These are phyloP conservation scores for thale cress (Arabidopsis thaliana) DNA, from an alignment of 345 rosid species.

Conservation along the genomic window TAIR10.1 NC_003070.9:5034501-5035000, in stretches of 20 bases:
- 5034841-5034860: slow-evolving; percentile 65
- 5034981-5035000: slow-evolving; percentile 67
- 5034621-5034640: not conserved
- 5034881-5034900: slow-evolving; percentile 92
- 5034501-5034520: not conserved
- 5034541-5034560: slow-evolving; percentile 52
- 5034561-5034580: slow-evolving; percentile 89
- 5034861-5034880: slow-evolving; percentile 87
- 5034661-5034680: not conserved
- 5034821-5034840: not conserved
- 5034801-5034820: slow-evolving; percentile 42
- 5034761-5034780: slow-evolving; percentile 53
- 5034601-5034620: slow-evolving; percentile 13
- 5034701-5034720: slow-evolving; percentile 62
- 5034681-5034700: not conserved
- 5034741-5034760: slow-evolving; percentile 97
- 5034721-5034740: slow-evolving; percentile 83
- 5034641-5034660: not conserved
- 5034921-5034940: slow-evolving; percentile 19
- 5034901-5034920: slow-evolving; percentile 81
- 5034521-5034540: slow-evolving; percentile 52
- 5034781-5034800: not conserved
- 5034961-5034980: slow-evolving; percentile 21
- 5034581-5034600: slow-evolving; percentile 68
- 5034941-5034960: not conserved